Evolutionary conservation across 768 basidiomycete species (phyloP).

Genomic region (Agrocybe praecox): DNA sequence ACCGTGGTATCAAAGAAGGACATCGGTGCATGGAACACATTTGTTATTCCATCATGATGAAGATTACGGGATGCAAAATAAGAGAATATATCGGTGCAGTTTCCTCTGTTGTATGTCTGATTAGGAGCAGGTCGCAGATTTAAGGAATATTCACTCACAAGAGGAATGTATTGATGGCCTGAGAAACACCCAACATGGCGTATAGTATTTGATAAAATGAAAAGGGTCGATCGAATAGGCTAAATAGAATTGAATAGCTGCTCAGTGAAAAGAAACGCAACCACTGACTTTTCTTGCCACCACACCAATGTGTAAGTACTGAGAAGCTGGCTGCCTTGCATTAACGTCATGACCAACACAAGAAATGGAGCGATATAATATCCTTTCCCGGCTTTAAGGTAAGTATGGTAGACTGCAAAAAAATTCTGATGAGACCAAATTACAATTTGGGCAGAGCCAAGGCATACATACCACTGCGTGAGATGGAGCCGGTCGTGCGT

Average conservation of each 20-base stretch:
- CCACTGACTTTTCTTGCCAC: constrained; percentile 65
- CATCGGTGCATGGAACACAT: constrained; percentile 74
- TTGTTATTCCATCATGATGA: constrained; percentile 55
- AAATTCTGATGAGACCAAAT: too few species aligned
- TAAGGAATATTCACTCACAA: constrained; percentile 38
- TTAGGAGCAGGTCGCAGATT: background rate
- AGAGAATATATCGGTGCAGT: constrained; percentile 56
- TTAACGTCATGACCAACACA: constrained; percentile 48
- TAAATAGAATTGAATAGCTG: constrained; percentile 17
- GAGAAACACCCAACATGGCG: constrained; percentile 59
- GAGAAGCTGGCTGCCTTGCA: constrained; percentile 64
- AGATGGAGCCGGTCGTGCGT: constrained; percentile 66
- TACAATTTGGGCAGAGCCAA: too few species aligned
- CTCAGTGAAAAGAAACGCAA: background rate
- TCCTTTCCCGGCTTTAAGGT: constrained; percentile 58
- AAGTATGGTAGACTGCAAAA: constrained; percentile 57
- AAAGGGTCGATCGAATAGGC: constrained; percentile 47
- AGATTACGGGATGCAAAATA: constrained; percentile 64
- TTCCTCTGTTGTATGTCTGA: constrained; percentile 37
- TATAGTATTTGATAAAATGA: constrained; percentile 70
- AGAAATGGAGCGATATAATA: constrained; percentile 52
- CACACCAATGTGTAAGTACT: constrained; percentile 72
- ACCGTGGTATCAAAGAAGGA: constrained; percentile 76
- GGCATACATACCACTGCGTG: constrained; percentile 45
- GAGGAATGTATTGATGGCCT: constrained; percentile 56